Evolutionary conservation across 805 yeast species (phyloP).

Genomic region (Lipomyces oligophaga): DNA sequence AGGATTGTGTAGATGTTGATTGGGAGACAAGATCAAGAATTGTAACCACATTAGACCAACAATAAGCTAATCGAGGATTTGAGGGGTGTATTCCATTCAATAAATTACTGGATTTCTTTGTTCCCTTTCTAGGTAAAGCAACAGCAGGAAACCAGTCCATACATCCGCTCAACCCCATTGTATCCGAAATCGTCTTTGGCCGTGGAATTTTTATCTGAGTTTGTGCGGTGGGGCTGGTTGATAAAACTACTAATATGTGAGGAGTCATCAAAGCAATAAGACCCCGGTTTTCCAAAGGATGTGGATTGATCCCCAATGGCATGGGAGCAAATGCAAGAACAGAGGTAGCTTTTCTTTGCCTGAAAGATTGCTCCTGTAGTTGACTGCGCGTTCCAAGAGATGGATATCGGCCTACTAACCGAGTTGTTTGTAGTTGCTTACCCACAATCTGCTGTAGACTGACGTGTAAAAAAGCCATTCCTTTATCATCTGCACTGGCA

Average conservation of each 20-base stretch:
- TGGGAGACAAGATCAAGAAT: conserved; percentile 45
- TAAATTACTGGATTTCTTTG: not conserved
- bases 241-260: conserved; percentile 48
- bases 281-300: conserved; percentile 55
- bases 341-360: conserved; percentile 32
- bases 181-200: conserved; percentile 42
- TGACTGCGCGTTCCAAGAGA: conserved; percentile 31
- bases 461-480: conserved; percentile 60
- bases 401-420: conserved; percentile 51
- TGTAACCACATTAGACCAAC: conserved; percentile 62
- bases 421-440: conserved; percentile 45
- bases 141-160: conserved; percentile 63
- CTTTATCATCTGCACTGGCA: conserved; percentile 52
- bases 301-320: conserved; percentile 58
- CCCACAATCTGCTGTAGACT: conserved; percentile 57
- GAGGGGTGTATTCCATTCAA: conserved; percentile 26
- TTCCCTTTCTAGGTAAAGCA: conserved; percentile 10
- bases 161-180: conserved; percentile 41
- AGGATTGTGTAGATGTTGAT: too few species aligned
- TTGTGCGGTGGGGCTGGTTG: conserved; percentile 49
- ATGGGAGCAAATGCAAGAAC: conserved; percentile 47
- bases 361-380: conserved; percentile 5
- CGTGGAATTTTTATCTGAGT: conserved; percentile 54
- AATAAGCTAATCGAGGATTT: conserved; percentile 56
- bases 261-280: conserved; percentile 58